Conservation (phyloP, 495 filamentous ascomycete species). For the Geopyxis carbonaria region DNA sequence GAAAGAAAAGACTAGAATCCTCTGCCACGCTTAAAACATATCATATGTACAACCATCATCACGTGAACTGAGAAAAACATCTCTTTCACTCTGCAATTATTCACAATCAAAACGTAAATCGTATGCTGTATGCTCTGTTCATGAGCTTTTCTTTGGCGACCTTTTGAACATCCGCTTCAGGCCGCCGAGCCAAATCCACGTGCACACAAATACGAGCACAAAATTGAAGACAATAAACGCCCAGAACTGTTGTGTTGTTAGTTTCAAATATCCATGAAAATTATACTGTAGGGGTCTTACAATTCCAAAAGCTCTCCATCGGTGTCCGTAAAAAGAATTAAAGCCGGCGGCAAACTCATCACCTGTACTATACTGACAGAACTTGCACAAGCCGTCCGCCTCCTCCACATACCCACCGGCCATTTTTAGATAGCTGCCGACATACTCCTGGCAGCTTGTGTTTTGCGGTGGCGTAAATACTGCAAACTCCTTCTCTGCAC, state of each 20-base stretch:
- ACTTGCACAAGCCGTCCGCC: constrained; percentile 36
- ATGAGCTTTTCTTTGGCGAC: constrained; percentile 2
- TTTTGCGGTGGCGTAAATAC: constrained; percentile 37
- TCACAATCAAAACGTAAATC: no score
- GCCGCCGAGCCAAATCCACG: constrained; percentile 15
- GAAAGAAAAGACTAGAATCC: no score
- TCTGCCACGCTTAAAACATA: no score
- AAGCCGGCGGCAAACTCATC: constrained; percentile 39
- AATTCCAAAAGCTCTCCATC: constrained; percentile 47
- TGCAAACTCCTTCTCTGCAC: constrained; percentile 39
- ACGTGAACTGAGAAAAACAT: no score
- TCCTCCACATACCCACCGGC: constrained; percentile 33
- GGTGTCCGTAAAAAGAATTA: constrained; percentile 36
- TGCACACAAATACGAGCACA: constrained; percentile 14
- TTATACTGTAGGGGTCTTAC: no score
- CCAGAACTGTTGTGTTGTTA: no score
- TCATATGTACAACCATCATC: no score
- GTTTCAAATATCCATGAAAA: no score
- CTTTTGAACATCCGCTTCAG: constrained; percentile 7
- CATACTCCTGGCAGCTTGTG: constrained; percentile 37
- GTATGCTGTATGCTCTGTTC: no score
- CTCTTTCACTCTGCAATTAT: no score
- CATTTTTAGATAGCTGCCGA: constrained; percentile 28
- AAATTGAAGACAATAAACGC: constrained; percentile 25
- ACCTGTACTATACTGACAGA: constrained; percentile 42